Percentiles rank a stretch among this genome's conserved stretches.
These are phyloP conservation scores for Pyrenopolyporus hunteri DNA, from an alignment of 495 filamentous ascomycete species.

Conservation along the genomic window DNA sequence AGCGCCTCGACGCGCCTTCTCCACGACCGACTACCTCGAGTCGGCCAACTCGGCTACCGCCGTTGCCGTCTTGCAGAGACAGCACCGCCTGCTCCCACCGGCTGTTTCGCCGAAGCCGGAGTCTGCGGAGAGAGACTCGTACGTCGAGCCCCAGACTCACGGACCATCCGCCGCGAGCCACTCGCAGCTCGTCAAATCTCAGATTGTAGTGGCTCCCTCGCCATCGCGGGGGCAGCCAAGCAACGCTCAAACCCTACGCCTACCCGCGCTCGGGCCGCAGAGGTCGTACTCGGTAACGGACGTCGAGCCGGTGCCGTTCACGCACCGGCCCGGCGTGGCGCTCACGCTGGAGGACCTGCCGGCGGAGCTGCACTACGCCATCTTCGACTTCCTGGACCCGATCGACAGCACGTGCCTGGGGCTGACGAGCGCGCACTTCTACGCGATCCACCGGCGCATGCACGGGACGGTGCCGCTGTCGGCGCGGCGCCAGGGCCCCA, in stretches of 20 bases:
- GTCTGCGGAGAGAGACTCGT: slow-evolving; percentile 23
- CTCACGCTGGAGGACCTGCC: slow-evolving; percentile 57
- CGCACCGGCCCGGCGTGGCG: slow-evolving; percentile 44
- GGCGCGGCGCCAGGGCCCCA: slow-evolving; percentile 56
- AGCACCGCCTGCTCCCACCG: slow-evolving; percentile 19
- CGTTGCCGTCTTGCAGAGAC: slow-evolving; percentile 9
- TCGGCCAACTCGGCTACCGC: slow-evolving; percentile 4
- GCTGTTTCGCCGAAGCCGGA: slow-evolving; percentile 21
- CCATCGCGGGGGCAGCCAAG: too few species aligned
- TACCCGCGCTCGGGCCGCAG: slow-evolving; percentile 13
- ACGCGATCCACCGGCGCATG: slow-evolving; percentile 56
- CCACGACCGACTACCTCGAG: slow-evolving; percentile 24
- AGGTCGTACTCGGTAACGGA: slow-evolving; percentile 57
- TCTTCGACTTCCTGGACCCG: slow-evolving; percentile 60
- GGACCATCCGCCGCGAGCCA: neutral
- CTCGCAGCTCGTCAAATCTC: slow-evolving; percentile 7
- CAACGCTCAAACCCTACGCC: slow-evolving; percentile 6
- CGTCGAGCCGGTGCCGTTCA: slow-evolving; percentile 51
- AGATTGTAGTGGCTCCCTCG: slow-evolving; percentile 6
- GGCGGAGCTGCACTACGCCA: slow-evolving; percentile 61
- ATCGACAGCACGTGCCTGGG: slow-evolving; percentile 63
- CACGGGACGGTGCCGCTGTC: slow-evolving; percentile 57
- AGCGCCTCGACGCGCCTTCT: slow-evolving; percentile 27
- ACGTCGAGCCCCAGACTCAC: slow-evolving; percentile 21
- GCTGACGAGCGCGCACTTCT: slow-evolving; percentile 57